Conservation (phyloP, 1,284 basidiomycete species). For the Cutaneotrichosporon cavernicola region DNA sequence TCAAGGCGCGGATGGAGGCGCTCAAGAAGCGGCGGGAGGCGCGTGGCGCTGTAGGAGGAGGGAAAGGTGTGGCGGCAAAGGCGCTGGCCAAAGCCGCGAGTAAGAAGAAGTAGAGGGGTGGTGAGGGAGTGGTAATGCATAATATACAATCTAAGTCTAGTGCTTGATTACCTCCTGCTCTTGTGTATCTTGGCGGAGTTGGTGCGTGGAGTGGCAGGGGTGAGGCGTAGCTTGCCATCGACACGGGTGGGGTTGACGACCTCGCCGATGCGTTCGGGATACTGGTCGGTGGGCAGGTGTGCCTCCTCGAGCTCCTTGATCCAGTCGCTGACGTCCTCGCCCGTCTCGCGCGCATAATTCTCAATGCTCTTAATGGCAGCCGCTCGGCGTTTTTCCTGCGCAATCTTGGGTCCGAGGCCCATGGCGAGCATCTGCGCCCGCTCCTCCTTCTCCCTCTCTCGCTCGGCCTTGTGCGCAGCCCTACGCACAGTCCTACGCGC, state of each 20-base stretch:
- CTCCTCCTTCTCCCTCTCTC: constrained; percentile 21
- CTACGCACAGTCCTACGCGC: constrained; percentile 22
- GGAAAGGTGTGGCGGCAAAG: neutral
- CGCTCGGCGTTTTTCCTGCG: constrained; percentile 23
- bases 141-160: neutral
- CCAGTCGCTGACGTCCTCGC: constrained; percentile 37
- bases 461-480: constrained; percentile 15
- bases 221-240: constrained; percentile 12
- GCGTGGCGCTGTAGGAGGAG: constrained; percentile 15
- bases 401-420: constrained; percentile 13
- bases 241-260: neutral
- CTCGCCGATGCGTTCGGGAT: neutral
- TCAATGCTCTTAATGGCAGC: constrained; percentile 30
- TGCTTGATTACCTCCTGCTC: neutral
- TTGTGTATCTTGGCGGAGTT: neutral
- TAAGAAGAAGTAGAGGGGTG: neutral
- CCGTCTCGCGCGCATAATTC: constrained; percentile 32
- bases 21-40: constrained; percentile 45
- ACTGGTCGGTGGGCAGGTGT: neutral
- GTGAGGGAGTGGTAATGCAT: constrained; percentile 6
- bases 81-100: neutral
- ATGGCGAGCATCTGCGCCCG: constrained; percentile 16
- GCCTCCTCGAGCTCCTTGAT: constrained; percentile 24
- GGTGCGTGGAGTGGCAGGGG: neutral
- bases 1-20: constrained; percentile 50